A percentile compares a stretch with the other conserved stretches of the same genome.
Evolutionary conservation across 306 rosid species (phyloP).

Genomic region (Castanea mollissima): DNA sequence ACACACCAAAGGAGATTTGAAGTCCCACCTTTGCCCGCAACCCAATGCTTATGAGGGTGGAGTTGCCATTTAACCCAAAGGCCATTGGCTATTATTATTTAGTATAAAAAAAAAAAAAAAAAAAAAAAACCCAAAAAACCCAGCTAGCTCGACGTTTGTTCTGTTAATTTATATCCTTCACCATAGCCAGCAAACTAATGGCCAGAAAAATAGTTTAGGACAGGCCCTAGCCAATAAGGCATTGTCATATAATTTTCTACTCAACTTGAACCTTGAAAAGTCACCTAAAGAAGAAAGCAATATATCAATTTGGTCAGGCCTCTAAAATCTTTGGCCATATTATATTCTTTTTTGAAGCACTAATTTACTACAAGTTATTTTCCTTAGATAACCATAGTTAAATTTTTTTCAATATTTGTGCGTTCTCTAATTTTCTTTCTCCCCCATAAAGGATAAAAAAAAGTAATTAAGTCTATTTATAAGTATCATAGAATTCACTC

Average conservation of each 20-base stretch:
- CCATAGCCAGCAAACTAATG: neutral
- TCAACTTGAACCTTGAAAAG: neutral
- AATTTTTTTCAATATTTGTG: neutral
- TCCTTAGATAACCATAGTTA: neutral
- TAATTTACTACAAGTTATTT: neutral
- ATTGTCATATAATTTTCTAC: neutral
- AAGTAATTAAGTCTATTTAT: neutral
- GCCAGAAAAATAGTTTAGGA: neutral
- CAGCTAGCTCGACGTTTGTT: neutral
- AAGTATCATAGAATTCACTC: neutral
- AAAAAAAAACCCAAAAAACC: neutral
- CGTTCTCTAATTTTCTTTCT: neutral
- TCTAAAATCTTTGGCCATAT: neutral
- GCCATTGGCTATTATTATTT: too few relatives aligned
- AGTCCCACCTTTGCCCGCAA: too few relatives aligned
- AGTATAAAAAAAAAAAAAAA: too few relatives aligned
- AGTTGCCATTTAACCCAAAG: too few relatives aligned
- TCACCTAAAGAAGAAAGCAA: conserved; percentile 10
- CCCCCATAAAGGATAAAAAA: neutral
- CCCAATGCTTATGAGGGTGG: too few relatives aligned
- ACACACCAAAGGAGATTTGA: too few relatives aligned
- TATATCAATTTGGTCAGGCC: neutral
- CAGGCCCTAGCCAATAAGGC: neutral
- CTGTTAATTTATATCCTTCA: neutral
- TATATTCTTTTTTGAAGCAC: neutral